A percentile compares a stretch with the other conserved stretches of the same genome.
phyloP scores from a whole-genome alignment of 768 basidiomycete genomes.

The Mycena pura region DNA sequence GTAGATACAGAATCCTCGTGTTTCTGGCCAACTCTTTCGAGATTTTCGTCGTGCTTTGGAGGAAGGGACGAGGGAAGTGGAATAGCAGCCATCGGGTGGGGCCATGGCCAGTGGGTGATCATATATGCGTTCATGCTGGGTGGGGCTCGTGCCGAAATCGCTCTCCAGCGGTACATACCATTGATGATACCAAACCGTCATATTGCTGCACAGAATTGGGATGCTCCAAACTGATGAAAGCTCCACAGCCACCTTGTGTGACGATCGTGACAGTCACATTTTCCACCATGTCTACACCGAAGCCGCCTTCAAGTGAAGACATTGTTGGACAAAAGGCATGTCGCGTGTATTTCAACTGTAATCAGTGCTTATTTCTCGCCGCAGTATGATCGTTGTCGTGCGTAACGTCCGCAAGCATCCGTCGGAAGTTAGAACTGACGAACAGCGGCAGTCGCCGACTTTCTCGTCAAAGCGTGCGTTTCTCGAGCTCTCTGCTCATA shows the following conservation, averaged over 20 bases:
- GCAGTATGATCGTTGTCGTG: slow-evolving; percentile 88
- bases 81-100: background rate
- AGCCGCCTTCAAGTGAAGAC: slow-evolving; percentile 86
- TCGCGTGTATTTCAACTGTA: background rate
- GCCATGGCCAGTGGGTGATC: background rate
- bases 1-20: background rate
- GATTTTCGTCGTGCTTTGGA: slow-evolving; percentile 1
- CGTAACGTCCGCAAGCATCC: slow-evolving; percentile 39
- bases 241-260: background rate
- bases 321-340: slow-evolving; percentile 89
- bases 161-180: background rate
- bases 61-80: background rate
- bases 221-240: no score
- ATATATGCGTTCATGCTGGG: background rate
- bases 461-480: slow-evolving; percentile 85
- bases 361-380: background rate
- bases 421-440: slow-evolving; percentile 22
- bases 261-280: background rate
- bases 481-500: background rate
- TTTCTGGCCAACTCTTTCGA: background rate
- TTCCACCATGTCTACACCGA: slow-evolving; percentile 54
- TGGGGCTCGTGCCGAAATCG: background rate
- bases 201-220: background rate
- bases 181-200: background rate
- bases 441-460: slow-evolving; percentile 65